These are phyloP conservation scores for Vanrija sp. DNA, from an alignment of 1,284 basidiomycete species.

Conservation along the genomic window DNA sequence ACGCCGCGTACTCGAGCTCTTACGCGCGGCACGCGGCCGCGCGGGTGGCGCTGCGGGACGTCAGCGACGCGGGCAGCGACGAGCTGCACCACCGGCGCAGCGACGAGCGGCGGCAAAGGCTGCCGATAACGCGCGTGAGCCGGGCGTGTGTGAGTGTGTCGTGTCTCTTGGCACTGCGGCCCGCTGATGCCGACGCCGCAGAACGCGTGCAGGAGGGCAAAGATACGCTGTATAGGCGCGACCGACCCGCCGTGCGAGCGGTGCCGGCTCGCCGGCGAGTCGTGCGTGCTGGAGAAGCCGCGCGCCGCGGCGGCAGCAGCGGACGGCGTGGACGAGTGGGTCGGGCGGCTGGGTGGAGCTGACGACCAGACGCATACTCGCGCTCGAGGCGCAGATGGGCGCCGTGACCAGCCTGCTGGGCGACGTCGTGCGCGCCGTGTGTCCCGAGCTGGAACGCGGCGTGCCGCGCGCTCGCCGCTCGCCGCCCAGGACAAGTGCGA, in stretches of 20 bases:
- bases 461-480: not conserved
- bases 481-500: too few species aligned
- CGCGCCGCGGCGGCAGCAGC: constrained; percentile 52
- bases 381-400: constrained; percentile 70
- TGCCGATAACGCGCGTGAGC: constrained; percentile 6
- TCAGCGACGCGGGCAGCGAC: not conserved
- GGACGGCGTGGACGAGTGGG: constrained; percentile 68
- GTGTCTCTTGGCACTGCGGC: rapidly evolving
- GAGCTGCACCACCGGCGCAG: too few species aligned
- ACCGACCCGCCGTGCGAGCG: constrained; percentile 82
- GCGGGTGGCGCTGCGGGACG: not conserved
- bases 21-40: constrained; percentile 2
- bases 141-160: not conserved
- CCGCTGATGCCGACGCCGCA: constrained; percentile 3
- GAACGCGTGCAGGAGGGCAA: constrained; percentile 25
- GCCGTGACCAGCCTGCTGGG: constrained; percentile 68
- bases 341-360: constrained; percentile 7
- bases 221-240: constrained; percentile 60
- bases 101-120: not conserved
- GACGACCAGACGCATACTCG: constrained; percentile 67
- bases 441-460: not conserved
- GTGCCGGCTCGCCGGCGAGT: constrained; percentile 71
- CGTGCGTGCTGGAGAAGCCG: constrained; percentile 82
- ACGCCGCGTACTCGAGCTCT: not conserved
- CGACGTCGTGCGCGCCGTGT: constrained; percentile 60